Percentiles rank a stretch among this genome's conserved stretches.
Evolutionary conservation across 331 rosid genomes (phyloP).

Genomic region (Stylosanthes scabra): DNA sequence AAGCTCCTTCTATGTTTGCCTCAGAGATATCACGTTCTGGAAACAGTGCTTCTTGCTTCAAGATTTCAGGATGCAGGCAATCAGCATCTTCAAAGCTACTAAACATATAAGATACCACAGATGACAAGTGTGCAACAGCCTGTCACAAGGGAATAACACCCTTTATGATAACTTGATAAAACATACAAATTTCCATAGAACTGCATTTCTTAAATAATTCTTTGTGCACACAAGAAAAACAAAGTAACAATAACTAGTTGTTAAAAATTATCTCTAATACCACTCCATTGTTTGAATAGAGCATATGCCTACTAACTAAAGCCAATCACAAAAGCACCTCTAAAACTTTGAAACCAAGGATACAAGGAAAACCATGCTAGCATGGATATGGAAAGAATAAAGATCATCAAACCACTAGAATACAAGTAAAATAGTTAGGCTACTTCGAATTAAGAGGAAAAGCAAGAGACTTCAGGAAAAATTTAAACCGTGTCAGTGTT

Average conservation of each 20-base stretch:
- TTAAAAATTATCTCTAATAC: slow-evolving; percentile 6
- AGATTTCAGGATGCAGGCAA: slow-evolving; percentile 45
- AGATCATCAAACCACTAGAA: not conserved
- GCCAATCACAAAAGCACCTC: slow-evolving; percentile 3
- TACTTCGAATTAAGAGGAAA: no score
- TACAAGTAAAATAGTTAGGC: not conserved
- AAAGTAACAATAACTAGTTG: slow-evolving; percentile 4
- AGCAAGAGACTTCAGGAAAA: no score
- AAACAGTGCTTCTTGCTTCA: slow-evolving; percentile 47
- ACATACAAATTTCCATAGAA: slow-evolving; percentile 23
- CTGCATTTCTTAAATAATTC: slow-evolving; percentile 4
- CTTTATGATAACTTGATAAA: slow-evolving; percentile 35
- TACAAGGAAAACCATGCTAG: not conserved
- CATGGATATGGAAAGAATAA: not conserved
- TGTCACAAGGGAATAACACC: slow-evolving; percentile 48
- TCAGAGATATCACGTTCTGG: slow-evolving; percentile 47
- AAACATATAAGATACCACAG: slow-evolving; percentile 52
- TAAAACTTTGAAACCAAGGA: not conserved
- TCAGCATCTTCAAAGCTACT: slow-evolving; percentile 46
- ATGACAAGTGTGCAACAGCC: slow-evolving; percentile 63
- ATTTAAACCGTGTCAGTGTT: no score
- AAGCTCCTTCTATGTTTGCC: slow-evolving; percentile 37
- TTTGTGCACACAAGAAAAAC: slow-evolving; percentile 12
- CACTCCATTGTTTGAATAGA: not conserved
- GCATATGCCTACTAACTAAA: not conserved